A percentile compares a stretch with the other conserved stretches of the same genome.
Evolutionary conservation across 257 asterid genomes (phyloP).

Genomic region (Primulina eburnea): DNA sequence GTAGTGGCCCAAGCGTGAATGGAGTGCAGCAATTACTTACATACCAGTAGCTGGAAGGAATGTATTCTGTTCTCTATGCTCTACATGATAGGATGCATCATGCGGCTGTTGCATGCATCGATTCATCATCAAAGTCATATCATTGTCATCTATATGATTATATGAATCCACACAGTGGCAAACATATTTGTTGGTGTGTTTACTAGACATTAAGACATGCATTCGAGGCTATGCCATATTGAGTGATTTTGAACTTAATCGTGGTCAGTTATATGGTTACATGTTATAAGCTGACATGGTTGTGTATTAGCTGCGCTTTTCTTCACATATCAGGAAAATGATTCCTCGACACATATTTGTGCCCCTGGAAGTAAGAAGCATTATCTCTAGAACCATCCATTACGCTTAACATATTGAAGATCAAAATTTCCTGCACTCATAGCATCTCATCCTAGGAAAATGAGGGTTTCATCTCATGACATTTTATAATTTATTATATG

Average conservation of each 20-base stretch:
- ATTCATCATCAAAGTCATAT: constrained; percentile 66
- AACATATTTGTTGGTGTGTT: constrained; percentile 36
- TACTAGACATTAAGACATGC: constrained; percentile 47
- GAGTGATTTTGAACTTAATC: constrained; percentile 20
- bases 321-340: neutral
- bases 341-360: neutral
- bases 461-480: constrained; percentile 11
- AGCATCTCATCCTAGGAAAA: constrained; percentile 6
- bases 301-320: constrained; percentile 8
- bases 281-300: constrained; percentile 13
- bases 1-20: constrained; percentile 36
- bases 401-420: neutral
- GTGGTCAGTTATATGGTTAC: neutral
- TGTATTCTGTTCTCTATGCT: constrained; percentile 71
- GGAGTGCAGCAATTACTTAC: constrained; percentile 49
- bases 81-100: constrained; percentile 83
- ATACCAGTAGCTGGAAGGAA: constrained; percentile 87
- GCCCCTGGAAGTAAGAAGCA: constrained; percentile 7
- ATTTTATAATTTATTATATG: neutral
- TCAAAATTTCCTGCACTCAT: neutral
- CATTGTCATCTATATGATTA: constrained; percentile 54
- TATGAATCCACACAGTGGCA: constrained; percentile 39
- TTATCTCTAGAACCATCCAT: constrained; percentile 1
- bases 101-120: constrained; percentile 94
- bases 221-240: constrained; percentile 39